Percentiles rank a stretch among this genome's conserved stretches.
phyloP scores from a whole-genome alignment of 768 basidiomycete species.

The Mycena amicta region DNA sequence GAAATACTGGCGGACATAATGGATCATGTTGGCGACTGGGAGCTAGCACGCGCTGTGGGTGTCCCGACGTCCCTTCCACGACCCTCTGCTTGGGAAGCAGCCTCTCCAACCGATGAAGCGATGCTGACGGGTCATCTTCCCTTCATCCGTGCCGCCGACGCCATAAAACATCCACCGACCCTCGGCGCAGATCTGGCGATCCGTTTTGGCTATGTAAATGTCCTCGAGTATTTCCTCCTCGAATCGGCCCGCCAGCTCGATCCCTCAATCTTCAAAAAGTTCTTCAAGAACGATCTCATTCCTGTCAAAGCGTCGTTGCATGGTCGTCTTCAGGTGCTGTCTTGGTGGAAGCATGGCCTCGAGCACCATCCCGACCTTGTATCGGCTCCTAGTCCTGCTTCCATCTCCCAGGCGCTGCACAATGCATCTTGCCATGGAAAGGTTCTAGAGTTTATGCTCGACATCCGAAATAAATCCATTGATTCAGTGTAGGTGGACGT shows the following conservation, averaged over 20 bases:
- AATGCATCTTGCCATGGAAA: conserved; percentile 74
- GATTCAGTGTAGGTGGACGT: conserved; percentile 55
- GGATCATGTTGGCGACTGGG: conserved; percentile 83
- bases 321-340: conserved; percentile 70
- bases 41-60: conserved; percentile 75
- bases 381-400: conserved; percentile 52
- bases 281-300: conserved; percentile 69
- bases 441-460: too few species aligned
- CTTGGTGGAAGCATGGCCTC: conserved; percentile 78
- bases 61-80: conserved; percentile 68
- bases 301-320: conserved; percentile 78
- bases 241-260: conserved; percentile 40
- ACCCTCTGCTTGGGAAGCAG: conserved; percentile 73
- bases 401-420: conserved; percentile 73
- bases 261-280: conserved; percentile 61
- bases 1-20: conserved; percentile 79
- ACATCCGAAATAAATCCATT: too few species aligned
- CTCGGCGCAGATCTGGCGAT: conserved; percentile 68
- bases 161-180: conserved; percentile 60
- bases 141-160: conserved; percentile 62
- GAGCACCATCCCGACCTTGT: conserved; percentile 64
- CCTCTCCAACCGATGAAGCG: conserved; percentile 68
- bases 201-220: conserved; percentile 73
- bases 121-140: conserved; percentile 68
- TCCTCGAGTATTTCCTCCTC: conserved; percentile 74